phyloP scores from a whole-genome alignment of 2,329 filamentous ascomycete species.

The Pseudopithomyces chartarum region DNA sequence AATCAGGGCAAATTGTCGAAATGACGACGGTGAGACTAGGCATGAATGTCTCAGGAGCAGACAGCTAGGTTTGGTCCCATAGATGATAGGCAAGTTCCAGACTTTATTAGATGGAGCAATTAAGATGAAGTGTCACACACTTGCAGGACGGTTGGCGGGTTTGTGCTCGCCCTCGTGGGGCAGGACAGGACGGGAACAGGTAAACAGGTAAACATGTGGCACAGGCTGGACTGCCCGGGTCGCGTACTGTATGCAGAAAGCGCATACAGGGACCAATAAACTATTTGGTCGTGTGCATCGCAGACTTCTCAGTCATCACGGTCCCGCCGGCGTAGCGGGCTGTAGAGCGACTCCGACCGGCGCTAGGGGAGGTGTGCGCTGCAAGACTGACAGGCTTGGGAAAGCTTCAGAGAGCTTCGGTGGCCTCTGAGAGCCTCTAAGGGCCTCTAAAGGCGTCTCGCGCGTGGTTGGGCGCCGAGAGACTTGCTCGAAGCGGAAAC shows the following conservation, averaged over 20 bases:
- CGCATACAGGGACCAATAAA: too few relatives aligned
- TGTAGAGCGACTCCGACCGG: not conserved
- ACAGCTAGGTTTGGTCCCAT: not conserved
- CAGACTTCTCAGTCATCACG: not conserved
- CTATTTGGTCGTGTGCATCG: too few relatives aligned
- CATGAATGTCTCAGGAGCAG: conserved; percentile 2
- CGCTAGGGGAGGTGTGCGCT: not conserved
- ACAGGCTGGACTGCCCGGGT: too few relatives aligned
- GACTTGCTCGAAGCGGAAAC: not conserved
- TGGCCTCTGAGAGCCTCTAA: not conserved
- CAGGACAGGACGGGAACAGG: too few relatives aligned
- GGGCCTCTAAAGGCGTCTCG: too few relatives aligned
- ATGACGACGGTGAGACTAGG: conserved; percentile 10
- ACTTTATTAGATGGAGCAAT: not conserved
- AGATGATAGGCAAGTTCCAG: not conserved
- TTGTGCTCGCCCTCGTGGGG: not conserved
- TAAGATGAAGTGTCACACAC: not conserved
- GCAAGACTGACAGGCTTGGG: conserved; percentile 1
- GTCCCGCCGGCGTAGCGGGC: too few relatives aligned
- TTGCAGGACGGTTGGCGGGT: not conserved
- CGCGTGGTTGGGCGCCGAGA: not conserved
- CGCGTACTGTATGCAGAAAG: too few relatives aligned
- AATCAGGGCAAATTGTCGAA: conserved; percentile 6
- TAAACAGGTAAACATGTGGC: conserved; percentile 2
- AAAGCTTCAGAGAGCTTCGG: conserved; percentile 14